Base-by-base conservation (phyloP, 495 filamentous ascomycete genomes). In the Xylaria cubensis region DNA sequence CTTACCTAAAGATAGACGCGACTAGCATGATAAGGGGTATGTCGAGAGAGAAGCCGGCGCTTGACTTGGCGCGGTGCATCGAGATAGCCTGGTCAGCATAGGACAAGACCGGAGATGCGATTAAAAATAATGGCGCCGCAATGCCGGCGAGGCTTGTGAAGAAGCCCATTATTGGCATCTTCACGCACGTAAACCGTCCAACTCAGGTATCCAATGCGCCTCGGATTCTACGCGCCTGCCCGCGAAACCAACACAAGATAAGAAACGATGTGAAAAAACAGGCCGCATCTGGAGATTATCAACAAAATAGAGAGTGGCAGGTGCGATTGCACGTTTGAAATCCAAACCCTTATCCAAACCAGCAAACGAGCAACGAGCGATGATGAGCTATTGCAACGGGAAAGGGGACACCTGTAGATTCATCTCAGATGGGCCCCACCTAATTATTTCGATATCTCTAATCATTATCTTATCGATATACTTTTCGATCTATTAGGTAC, bases 11-110 rank as follows among this genome's bases (percentile, higher is more conserved):
- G 67, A 98, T 90, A 12, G 94, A 97, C 17, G 96, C 92, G 55
- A 97, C 90, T 36, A 99, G 93, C 96, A 99, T 99, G 74, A 99
- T 99, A 72, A 98, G 81, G 6, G 96, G 97, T 58, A 97, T 99
- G 79, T 99, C 92, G 48, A 90, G 80, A 15, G 86, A 88, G 84
- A 99, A 99, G 46, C 96, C 96, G 24, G 92, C 92, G 56, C 94
- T 97, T 41, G 90, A 93, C 77, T 91, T 91, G 41, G 81, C 87
- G 73, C 90, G 88, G 79, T 97, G 89, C 82, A 99, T 98, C 77
- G 91, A 92, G 72, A 93, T 87, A 74, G 96, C 97, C 83, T 99
- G 94, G 83, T 97, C 94, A 70, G 90, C 88, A 82, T 97, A 97
- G 72, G 92, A 95, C 24, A 94, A 91, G 42, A 97, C 81, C 32